Base-by-base conservation (phyloP, 345 rosid genomes). In the Euphorbia pulcherrima region DNA sequence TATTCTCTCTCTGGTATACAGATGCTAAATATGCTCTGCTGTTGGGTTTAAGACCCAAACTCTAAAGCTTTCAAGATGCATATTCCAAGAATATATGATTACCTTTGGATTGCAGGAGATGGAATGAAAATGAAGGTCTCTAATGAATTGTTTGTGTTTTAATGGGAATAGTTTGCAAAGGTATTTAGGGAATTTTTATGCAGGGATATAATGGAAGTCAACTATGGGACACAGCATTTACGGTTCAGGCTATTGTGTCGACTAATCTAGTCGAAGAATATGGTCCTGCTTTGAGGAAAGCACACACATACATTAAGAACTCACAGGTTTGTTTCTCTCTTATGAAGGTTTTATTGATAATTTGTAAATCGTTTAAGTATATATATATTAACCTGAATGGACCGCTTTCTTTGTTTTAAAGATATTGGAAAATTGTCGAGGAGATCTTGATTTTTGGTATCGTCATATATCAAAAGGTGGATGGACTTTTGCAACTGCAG, bases 71-170 rank as follows among this genome's bases (percentile, higher is more conserved):
- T 88, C 68, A 90, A 93, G 64, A 72, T 80, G 76, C 98, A 93
- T 71, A 84, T 93, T 72, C 86, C 90, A 47, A 83, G 97, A 77
- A 62, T 93, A 52, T 28, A 80, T 74, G 98, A 93, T 75, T 93
- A 79, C 63, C 74, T 90, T 46, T 93, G 98, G 97, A 0, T 93
- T 70, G 97, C 98, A 46, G 98, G 90, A 83, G 98, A 93, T 83
- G 98, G 98, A 71, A 90, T 93, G 98, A 93, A 90, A 88, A 84
- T 90, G 92, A 88, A 93, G 98, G 98, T 86, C 55, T 30, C 50
- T 2, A 12, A 44, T 44, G 50, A 44, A 44, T 44, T 18, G 16
- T 44, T 44, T 44, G 50, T 10, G 50, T 3, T 44, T 12, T 44
- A 44, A 44, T 44, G 17, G 17, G 50, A 18, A 44, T 16, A 44